phyloP scores from a whole-genome alignment of 257 asterid genomes.

The Solanum raphanifolium region DNA sequence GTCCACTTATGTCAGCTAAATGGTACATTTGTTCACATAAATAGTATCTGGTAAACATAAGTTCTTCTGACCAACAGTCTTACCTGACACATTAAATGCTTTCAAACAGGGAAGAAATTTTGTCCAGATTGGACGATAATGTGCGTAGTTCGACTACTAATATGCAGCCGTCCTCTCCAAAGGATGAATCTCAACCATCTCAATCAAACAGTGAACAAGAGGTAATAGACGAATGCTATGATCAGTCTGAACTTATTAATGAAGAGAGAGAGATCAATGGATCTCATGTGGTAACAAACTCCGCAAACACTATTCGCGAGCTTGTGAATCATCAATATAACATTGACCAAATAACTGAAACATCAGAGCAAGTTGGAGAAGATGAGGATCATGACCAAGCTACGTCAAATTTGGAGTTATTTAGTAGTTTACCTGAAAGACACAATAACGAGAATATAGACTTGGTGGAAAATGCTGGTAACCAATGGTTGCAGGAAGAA shows the following conservation, averaged over 20 bases:
- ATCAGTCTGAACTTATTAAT: slow-evolving; percentile 21
- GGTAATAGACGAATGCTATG: slow-evolving; percentile 10
- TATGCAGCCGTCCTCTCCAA: slow-evolving; percentile 21
- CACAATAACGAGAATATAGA: slow-evolving; percentile 7
- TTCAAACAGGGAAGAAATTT: slow-evolving; percentile 69
- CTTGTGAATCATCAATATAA: slow-evolving; percentile 6
- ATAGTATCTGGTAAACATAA: background rate
- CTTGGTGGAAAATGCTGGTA: background rate
- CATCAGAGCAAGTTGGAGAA: slow-evolving; percentile 18
- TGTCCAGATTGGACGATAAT: slow-evolving; percentile 48
- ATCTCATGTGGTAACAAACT: slow-evolving; percentile 1
- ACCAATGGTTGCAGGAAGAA: slow-evolving; percentile 17
- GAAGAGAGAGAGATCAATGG: slow-evolving; percentile 21
- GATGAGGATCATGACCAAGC: slow-evolving; percentile 17
- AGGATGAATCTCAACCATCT: background rate
- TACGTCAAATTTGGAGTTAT: slow-evolving; percentile 10
- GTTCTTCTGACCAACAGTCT: background rate
- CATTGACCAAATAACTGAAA: background rate
- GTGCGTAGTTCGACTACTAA: slow-evolving; percentile 18
- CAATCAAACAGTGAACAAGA: slow-evolving; percentile 13
- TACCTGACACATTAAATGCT: background rate
- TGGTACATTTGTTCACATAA: background rate
- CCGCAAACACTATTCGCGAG: slow-evolving; percentile 10
- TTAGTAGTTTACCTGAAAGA: slow-evolving; percentile 10
- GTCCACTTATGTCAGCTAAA: background rate